Evolutionary conservation across 768 basidiomycete genomes (phyloP).

Genomic region (Tulasnella calospora): DNA sequence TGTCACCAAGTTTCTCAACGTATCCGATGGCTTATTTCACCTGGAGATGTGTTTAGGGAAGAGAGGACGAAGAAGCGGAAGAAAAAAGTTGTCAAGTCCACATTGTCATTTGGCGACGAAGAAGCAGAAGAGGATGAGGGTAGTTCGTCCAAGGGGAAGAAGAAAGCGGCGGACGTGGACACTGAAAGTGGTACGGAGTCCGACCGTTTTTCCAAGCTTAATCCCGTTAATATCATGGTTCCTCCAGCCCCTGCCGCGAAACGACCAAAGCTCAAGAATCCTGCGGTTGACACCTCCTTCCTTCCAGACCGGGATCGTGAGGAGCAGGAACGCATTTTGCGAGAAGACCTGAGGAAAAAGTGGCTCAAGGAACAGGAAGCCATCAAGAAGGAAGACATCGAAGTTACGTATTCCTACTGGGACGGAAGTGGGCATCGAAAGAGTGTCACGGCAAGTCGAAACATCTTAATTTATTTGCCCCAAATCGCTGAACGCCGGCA

Average conservation of each 20-base stretch:
- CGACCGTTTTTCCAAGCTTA: not conserved
- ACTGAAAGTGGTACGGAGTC: slow-evolving; percentile 21
- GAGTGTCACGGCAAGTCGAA: slow-evolving; percentile 67
- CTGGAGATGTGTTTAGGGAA: slow-evolving; percentile 28
- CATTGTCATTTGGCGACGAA: slow-evolving; percentile 85
- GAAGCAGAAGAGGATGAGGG: slow-evolving; percentile 57
- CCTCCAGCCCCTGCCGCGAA: slow-evolving; percentile 51
- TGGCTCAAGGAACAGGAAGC: slow-evolving; percentile 75
- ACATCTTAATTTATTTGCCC: not conserved
- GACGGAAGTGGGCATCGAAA: slow-evolving; percentile 97
- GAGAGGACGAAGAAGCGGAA: slow-evolving; percentile 62
- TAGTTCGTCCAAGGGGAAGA: slow-evolving; percentile 27
- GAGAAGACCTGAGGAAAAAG: slow-evolving; percentile 82
- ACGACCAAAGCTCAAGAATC: slow-evolving; percentile 86
- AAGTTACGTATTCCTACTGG: slow-evolving; percentile 96
- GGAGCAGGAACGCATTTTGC: slow-evolving; percentile 79
- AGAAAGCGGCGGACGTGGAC: slow-evolving; percentile 28
- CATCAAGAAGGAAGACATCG: slow-evolving; percentile 69
- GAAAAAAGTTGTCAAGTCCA: slow-evolving; percentile 84
- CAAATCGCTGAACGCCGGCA: slow-evolving; percentile 6
- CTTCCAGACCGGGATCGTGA: slow-evolving; percentile 97
- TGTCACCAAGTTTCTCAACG: slow-evolving; percentile 27
- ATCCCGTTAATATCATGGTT: slow-evolving; percentile 31
- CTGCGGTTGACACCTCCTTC: slow-evolving; percentile 95
- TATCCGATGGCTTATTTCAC: slow-evolving; percentile 16